phyloP scores from a whole-genome alignment of 2,329 filamentous ascomycete genomes.

The Pezicula carpinea region DNA sequence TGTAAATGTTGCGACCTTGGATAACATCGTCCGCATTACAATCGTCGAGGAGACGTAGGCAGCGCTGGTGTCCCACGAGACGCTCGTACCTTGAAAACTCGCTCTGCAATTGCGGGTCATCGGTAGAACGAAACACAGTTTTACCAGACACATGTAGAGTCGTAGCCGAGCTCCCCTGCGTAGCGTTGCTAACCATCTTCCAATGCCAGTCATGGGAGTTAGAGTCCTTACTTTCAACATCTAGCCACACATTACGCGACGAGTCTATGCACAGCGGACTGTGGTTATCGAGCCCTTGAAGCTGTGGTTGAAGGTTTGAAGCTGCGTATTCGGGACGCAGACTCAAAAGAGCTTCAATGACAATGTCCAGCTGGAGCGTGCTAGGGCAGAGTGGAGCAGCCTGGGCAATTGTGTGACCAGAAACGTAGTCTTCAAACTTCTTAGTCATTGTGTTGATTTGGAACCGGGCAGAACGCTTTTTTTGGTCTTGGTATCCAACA shows the following conservation, averaged over 20 bases:
- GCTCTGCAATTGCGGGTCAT: not conserved
- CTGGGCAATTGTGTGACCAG: constrained; percentile 10
- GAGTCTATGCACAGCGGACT: not conserved
- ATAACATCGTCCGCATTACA: constrained; percentile 19
- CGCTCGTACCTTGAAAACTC: not conserved
- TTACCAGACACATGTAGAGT: not conserved
- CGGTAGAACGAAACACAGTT: not conserved
- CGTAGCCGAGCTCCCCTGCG: not conserved
- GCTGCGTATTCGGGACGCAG: constrained; percentile 2
- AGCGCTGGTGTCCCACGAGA: constrained; percentile 5
- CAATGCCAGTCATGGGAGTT: not conserved
- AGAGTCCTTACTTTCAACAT: not conserved
- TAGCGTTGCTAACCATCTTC: not conserved
- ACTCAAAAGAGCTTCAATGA: constrained; percentile 7
- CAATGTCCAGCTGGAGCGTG: constrained; percentile 11
- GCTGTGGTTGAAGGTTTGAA: not conserved
- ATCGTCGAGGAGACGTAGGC: constrained; percentile 14
- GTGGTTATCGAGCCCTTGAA: not conserved
- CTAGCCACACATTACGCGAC: not conserved
- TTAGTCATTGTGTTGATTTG: constrained; percentile 12
- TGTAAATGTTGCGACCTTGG: constrained; percentile 17
- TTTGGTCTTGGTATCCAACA: constrained; percentile 10
- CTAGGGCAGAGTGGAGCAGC: constrained; percentile 15
- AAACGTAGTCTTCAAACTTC: constrained; percentile 5
- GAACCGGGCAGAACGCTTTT: constrained; percentile 8